phyloP scores from a whole-genome alignment of 2,329 filamentous ascomycete species.

The Penicillium sp. region DNA sequence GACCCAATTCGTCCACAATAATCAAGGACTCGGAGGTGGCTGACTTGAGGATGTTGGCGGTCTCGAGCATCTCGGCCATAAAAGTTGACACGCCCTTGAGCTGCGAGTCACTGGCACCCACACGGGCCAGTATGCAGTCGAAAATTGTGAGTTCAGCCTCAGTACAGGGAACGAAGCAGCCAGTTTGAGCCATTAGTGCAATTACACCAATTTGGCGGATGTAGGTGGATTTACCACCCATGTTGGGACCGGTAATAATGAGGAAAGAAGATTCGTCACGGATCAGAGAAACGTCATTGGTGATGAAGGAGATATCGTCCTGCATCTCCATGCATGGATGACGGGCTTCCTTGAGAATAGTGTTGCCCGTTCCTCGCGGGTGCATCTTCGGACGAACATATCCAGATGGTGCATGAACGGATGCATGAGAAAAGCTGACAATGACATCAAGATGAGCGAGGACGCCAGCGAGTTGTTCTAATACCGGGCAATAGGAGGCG shows the following conservation, averaged over 20 bases:
- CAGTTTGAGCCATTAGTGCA: conserved; percentile 93
- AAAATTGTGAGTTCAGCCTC: conserved; percentile 93
- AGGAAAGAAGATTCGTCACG: conserved; percentile 82
- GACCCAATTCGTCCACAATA: conserved; percentile 96
- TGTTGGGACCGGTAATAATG: conserved; percentile 96
- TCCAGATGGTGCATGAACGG: conserved; percentile 85
- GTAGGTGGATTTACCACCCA: conserved; percentile 98
- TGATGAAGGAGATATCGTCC: conserved; percentile 97
- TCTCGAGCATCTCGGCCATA: conserved; percentile 99
- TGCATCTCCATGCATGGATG: conserved; percentile 99
- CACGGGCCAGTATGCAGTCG: conserved; percentile 92
- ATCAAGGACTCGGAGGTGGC: conserved; percentile 93
- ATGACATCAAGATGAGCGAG: conserved; percentile 94
- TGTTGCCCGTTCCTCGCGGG: conserved; percentile 80
- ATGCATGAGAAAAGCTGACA: conserved; percentile 86
- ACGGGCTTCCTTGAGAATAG: conserved; percentile 84
- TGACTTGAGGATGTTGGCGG: conserved; percentile 95
- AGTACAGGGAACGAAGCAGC: conserved; percentile 90
- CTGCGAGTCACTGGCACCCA: conserved; percentile 93
- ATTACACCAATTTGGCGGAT: conserved; percentile 97
- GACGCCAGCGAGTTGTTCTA: conserved; percentile 83
- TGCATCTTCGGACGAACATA: conserved; percentile 93
- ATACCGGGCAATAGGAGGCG: conserved; percentile 87
- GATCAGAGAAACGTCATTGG: conserved; percentile 84
- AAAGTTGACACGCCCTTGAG: conserved; percentile 98